phyloP scores from a whole-genome alignment of 495 filamentous ascomycete genomes.

The Daldinia decipiens region DNA sequence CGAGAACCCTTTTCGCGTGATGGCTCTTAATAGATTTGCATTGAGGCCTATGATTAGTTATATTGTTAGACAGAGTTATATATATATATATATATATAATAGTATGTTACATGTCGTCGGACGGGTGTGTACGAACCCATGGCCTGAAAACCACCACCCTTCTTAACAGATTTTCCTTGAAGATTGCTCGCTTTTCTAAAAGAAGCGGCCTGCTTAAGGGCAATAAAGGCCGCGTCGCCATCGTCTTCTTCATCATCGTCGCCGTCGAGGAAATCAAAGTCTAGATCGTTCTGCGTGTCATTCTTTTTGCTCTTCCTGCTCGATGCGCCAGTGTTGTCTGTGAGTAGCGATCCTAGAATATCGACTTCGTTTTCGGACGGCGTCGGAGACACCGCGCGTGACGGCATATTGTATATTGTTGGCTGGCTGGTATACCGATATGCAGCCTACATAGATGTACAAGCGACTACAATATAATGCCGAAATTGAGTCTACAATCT shows the following conservation, averaged over 20 bases:
- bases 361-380: conserved; percentile 92
- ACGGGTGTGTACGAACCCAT: conserved; percentile 69
- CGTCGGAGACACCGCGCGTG: conserved; percentile 79
- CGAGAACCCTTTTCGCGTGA: conserved; percentile 90
- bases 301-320: conserved; percentile 49
- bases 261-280: conserved; percentile 57
- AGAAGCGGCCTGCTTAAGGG: conserved; percentile 79
- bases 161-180: conserved; percentile 88
- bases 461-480: not conserved
- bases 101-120: not conserved
- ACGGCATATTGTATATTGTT: conserved; percentile 49
- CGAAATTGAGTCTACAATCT: conserved; percentile 9
- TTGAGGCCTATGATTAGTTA: conserved; percentile 68
- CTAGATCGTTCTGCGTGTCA: conserved; percentile 48
- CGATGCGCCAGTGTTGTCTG: conserved; percentile 56
- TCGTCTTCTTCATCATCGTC: conserved; percentile 69
- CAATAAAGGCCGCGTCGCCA: conserved; percentile 89
- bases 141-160: conserved; percentile 93
- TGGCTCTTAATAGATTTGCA: conserved; percentile 82
- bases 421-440: not conserved
- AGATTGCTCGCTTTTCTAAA: conserved; percentile 85
- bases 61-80: conserved; percentile 23
- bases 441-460: conserved; percentile 10
- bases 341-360: conserved; percentile 82
- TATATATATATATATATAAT: too few relatives aligned